Evolutionary conservation across 768 basidiomycete species (phyloP), one percentile per base, ranked within the genome.

Genomic region (Boletellus ananiceps): DNA sequence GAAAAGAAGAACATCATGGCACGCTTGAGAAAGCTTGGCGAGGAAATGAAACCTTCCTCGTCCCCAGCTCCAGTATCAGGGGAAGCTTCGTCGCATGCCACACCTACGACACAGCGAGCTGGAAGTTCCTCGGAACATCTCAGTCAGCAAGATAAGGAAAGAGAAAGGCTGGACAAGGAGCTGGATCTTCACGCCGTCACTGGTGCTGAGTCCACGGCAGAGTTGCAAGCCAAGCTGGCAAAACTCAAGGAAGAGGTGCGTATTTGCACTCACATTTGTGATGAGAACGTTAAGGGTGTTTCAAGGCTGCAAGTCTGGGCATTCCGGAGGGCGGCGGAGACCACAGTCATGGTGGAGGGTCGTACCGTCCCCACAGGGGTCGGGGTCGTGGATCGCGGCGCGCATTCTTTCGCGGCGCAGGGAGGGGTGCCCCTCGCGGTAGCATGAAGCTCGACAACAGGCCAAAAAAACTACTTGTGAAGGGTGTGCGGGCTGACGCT

Each of bases 391-490:
- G 83, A 2, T 68, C 65, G 23, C 74, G 74, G 0, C 67, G 89
- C 40, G 71, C 79, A 13, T 84, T 76, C 59, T 81, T 76, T 64
- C 80, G 86, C 13, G 77, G 76, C 36, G 75, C 73, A 8, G 73
- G 78, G 55, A 80, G 88, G 39, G 87, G 88, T 49, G 83, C 80
- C 40, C 75, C 82, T 9, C 78, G 85, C 36, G 72, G 75, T 9
- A 91, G 83, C 59, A 87, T 95, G 86, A 88, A 88, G 62, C 79
- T 96, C 25, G 93, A 96, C 66, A 92, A 93, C 61, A 81, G 93
- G 15, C 88, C 93, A 9, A 87, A 83, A 71, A 84, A 81, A 66
- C 70, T 96, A 19, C 68, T 86, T 18, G 72, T 96, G 25, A 85
- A 88, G 60, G 88, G 85, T 33, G 80, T 79, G 8, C 68, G 73